These are phyloP conservation scores for Erodium texanum DNA, from an alignment of 441 rosid species.

Conservation along the genomic window DNA sequence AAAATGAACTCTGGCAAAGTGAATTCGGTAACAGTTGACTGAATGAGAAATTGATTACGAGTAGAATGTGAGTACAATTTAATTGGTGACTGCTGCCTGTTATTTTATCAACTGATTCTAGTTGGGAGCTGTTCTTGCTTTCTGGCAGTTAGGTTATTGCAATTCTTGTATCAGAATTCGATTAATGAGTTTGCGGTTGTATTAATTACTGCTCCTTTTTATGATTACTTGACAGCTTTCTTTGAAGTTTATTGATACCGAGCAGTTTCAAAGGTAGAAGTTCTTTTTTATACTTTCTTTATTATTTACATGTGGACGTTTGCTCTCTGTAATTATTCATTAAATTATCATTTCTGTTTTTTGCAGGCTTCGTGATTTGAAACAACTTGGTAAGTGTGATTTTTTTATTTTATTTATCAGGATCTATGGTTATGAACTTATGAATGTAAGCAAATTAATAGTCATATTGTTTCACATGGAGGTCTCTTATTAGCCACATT, in stretches of 20 bases:
- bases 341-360: constrained; percentile 8
- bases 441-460: too few relatives aligned
- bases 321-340: neutral
- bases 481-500: neutral
- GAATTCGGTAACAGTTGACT: too few relatives aligned
- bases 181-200: neutral
- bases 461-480: neutral
- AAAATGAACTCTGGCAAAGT: neutral
- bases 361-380: constrained; percentile 87
- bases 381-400: constrained; percentile 66
- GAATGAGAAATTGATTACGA: neutral
- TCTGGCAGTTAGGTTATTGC: neutral
- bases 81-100: neutral
- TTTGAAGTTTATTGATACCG: constrained; percentile 75
- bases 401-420: neutral
- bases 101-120: neutral
- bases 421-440: neutral
- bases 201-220: neutral
- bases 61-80: neutral
- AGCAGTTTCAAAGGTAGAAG: constrained; percentile 78
- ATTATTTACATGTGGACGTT: neutral
- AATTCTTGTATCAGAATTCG: constrained; percentile 13
- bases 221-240: constrained; percentile 23
- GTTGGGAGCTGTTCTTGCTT: too few relatives aligned
- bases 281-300: neutral